Conservation (phyloP, 1,284 basidiomycete genomes). For the Cerioporus squamosus region DNA sequence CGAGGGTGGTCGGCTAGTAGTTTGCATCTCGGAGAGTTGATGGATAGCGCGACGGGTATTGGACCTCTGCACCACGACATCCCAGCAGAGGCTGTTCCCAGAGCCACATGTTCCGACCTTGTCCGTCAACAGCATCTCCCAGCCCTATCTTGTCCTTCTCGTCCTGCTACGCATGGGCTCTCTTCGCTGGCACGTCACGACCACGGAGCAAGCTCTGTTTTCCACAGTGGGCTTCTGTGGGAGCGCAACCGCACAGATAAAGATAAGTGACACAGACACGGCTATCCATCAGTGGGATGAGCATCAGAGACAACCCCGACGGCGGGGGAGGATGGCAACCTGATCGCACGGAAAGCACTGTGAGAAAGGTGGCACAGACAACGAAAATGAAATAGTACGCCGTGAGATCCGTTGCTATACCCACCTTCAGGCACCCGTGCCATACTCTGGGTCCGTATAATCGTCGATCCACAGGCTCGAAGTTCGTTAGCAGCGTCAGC, state of each 20-base stretch:
- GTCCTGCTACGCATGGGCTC: background rate
- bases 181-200: background rate
- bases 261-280: too few relatives aligned
- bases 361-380: background rate
- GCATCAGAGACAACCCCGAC: background rate
- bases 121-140: too few relatives aligned
- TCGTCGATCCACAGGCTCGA: background rate
- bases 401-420: too few relatives aligned
- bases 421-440: background rate
- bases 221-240: background rate
- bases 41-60: slow-evolving; percentile 8
- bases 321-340: background rate
- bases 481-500: background rate
- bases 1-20: slow-evolving; percentile 3
- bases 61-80: slow-evolving; percentile 12
- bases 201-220: background rate
- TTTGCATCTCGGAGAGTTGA: slow-evolving; percentile 15
- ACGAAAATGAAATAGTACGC: background rate
- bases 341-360: background rate
- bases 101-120: too few relatives aligned
- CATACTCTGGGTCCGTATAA: background rate
- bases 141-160: background rate
- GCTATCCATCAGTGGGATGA: background rate
- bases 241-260: too few relatives aligned
- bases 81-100: slow-evolving; percentile 10